Evolutionary conservation across 805 yeast genomes (phyloP).

Genomic region (Torulaspora maleeae): DNA sequence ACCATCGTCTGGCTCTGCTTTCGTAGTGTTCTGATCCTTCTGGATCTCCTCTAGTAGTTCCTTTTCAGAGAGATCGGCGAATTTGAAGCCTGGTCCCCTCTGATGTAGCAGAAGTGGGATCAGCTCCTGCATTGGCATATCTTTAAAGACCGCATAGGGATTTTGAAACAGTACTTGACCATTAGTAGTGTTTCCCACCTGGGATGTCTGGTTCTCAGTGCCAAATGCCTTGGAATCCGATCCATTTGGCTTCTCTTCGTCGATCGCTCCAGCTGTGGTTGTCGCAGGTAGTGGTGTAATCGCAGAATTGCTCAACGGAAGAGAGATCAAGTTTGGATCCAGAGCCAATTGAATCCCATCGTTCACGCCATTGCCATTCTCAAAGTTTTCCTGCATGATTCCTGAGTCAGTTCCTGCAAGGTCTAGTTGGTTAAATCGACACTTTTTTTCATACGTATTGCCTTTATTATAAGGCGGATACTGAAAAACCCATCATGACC

Average conservation of each 20-base stretch:
- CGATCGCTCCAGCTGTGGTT: not conserved
- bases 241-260: conserved; percentile 4
- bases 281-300: conserved; percentile 10
- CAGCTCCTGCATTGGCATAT: conserved; percentile 48
- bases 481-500: not conserved
- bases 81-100: conserved; percentile 44
- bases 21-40: conserved; percentile 2
- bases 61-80: conserved; percentile 53
- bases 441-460: not conserved
- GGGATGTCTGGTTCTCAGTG: conserved; percentile 3
- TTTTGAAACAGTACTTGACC: conserved; percentile 23
- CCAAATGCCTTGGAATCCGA: conserved; percentile 1
- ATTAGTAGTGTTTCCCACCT: not conserved
- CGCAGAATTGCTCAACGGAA: conserved; percentile 16
- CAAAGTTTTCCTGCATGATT: not conserved
- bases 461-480: not conserved
- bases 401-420: not conserved
- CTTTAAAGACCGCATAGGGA: conserved; percentile 32
- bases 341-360: conserved; percentile 31
- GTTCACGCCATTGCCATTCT: conserved; percentile 1
- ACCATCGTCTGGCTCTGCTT: conserved; percentile 3
- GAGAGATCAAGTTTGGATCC: conserved; percentile 33
- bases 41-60: conserved; percentile 43
- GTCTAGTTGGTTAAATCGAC: not conserved
- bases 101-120: conserved; percentile 56